Evolutionary conservation across 2,329 filamentous ascomycete genomes (phyloP).

Genomic region (Magnaporthales sp.): DNA sequence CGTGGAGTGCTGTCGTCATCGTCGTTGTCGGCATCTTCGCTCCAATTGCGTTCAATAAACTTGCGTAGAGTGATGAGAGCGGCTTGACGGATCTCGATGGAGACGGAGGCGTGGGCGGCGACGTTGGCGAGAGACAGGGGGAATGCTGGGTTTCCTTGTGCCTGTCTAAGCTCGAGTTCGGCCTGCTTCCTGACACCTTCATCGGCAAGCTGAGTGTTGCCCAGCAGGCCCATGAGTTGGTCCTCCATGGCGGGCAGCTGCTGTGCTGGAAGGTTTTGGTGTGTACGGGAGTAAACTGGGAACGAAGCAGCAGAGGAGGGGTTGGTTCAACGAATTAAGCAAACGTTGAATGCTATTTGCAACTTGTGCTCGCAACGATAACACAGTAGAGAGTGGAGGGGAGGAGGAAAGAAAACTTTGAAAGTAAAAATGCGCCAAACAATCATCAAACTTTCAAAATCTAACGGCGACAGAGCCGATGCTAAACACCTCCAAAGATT

Average conservation of each 20-base stretch:
- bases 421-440: neutral
- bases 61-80: slow-evolving; percentile 72
- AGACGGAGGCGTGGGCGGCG: slow-evolving; percentile 65
- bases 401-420: neutral
- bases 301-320: neutral
- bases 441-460: neutral
- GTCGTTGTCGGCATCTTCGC: slow-evolving; percentile 62
- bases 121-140: slow-evolving; percentile 74
- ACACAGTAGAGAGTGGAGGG: neutral
- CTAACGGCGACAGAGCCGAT: neutral
- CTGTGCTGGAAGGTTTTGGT: slow-evolving; percentile 1
- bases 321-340: neutral
- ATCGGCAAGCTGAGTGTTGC: slow-evolving; percentile 72
- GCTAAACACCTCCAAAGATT: neutral
- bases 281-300: neutral
- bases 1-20: slow-evolving; percentile 59
- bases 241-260: slow-evolving; percentile 33
- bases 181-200: slow-evolving; percentile 76
- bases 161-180: slow-evolving; percentile 70
- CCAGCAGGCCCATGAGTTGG: slow-evolving; percentile 80
- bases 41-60: slow-evolving; percentile 83
- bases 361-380: neutral
- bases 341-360: neutral
- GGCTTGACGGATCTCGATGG: slow-evolving; percentile 70
- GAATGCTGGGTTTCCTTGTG: slow-evolving; percentile 62